A percentile compares a stretch with the other conserved stretches of the same genome.
These are phyloP conservation scores for Pichia sp. DNA, from an alignment of 1,139 yeast genomes.

Conservation along the genomic window DNA sequence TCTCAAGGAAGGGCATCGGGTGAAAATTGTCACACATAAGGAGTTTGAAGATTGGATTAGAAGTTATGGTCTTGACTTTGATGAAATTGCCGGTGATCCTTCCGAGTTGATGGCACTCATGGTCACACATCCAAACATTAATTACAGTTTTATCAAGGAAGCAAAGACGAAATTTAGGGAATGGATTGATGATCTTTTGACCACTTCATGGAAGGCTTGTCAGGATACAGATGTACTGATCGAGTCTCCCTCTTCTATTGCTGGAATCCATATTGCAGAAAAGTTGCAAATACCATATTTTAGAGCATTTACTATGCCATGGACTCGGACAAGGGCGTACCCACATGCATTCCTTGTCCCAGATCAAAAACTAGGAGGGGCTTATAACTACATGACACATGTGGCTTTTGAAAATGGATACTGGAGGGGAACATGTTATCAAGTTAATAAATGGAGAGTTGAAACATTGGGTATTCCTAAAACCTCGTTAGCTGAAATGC, in stretches of 20 bases:
- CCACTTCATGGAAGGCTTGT: slow-evolving; percentile 78
- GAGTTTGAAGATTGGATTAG: slow-evolving; percentile 76
- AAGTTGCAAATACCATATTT: slow-evolving; percentile 83
- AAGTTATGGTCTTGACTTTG: slow-evolving; percentile 58
- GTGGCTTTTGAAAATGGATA: slow-evolving; percentile 86
- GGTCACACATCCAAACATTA: slow-evolving; percentile 86
- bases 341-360: slow-evolving; percentile 97
- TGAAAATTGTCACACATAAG: slow-evolving; percentile 75
- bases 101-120: slow-evolving; percentile 85
- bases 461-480: slow-evolving; percentile 54
- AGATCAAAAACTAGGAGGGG: slow-evolving; percentile 86
- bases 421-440: slow-evolving; percentile 91
- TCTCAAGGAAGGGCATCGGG: slow-evolving; percentile 70
- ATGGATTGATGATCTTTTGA: slow-evolving; percentile 71
- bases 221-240: slow-evolving; percentile 71
- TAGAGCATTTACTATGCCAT: slow-evolving; percentile 96
- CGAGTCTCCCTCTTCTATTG: slow-evolving; percentile 95
- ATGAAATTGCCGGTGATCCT: slow-evolving; percentile 85
- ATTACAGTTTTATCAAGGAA: slow-evolving; percentile 73
- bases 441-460: slow-evolving; percentile 82
- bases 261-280: slow-evolving; percentile 91
- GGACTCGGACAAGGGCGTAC: slow-evolving; percentile 92
- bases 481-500: slow-evolving; percentile 63
- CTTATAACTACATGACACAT: slow-evolving; percentile 86
- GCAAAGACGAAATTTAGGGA: slow-evolving; percentile 70